phyloP scores from a whole-genome alignment of 306 rosid genomes.

The Cicer pinnatifidum region DNA sequence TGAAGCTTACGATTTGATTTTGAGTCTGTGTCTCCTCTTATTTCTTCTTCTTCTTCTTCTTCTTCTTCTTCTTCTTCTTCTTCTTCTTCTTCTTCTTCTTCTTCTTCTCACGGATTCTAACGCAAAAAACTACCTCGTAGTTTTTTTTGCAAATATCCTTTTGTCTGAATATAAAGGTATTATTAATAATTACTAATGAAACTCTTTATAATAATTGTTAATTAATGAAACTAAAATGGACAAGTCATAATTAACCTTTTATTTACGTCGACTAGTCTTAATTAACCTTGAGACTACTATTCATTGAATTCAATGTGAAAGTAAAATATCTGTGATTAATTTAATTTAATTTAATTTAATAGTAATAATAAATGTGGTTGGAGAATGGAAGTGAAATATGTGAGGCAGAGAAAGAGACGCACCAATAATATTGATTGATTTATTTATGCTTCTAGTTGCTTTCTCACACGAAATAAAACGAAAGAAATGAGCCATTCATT shows the following conservation, averaged over 20 bases:
- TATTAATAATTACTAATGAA: neutral
- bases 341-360: neutral
- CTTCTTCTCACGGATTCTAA: slow-evolving; percentile 40
- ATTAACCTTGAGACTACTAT: no score
- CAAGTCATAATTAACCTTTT: neutral
- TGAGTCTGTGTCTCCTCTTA: slow-evolving; percentile 53
- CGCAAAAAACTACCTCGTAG: slow-evolving; percentile 38
- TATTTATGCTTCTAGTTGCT: neutral
- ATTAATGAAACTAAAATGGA: neutral
- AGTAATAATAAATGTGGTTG: neutral
- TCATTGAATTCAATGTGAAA: neutral
- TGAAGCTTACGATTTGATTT: slow-evolving; percentile 15
- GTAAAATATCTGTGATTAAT: neutral
- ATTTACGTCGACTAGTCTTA: no score
- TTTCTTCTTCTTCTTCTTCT: slow-evolving; percentile 29
- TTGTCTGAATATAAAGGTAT: slow-evolving; percentile 14
- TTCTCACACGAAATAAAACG: neutral
- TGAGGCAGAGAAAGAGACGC: no score
- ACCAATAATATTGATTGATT: no score
- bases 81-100: slow-evolving; percentile 37
- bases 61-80: slow-evolving; percentile 28
- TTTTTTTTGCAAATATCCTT: slow-evolving; percentile 9
- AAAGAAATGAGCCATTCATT: neutral
- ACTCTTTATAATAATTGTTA: no score
- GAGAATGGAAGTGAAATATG: no score